Conservation (phyloP, 2,329 filamentous ascomycete genomes). For the Lachnellula suecica region DNA sequence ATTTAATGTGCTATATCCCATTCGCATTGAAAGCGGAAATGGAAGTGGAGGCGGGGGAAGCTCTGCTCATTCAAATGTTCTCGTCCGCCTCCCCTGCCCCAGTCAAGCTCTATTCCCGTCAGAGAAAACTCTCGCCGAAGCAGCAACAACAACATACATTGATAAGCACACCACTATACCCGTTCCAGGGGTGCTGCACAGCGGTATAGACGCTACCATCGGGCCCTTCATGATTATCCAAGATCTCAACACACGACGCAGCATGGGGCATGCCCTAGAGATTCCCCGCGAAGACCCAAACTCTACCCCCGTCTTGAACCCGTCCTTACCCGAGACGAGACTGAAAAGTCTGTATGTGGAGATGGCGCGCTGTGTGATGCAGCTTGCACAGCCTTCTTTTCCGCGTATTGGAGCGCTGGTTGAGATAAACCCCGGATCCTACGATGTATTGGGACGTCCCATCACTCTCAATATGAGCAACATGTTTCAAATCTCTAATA, state of each 20-base stretch:
- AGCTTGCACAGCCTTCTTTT: slow-evolving; percentile 9
- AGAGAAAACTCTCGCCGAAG: slow-evolving; percentile 7
- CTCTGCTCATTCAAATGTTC: slow-evolving; percentile 2
- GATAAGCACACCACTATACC: slow-evolving; percentile 1
- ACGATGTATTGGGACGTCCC: slow-evolving; percentile 5
- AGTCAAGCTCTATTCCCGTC: slow-evolving; percentile 4
- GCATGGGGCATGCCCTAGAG: slow-evolving; percentile 22
- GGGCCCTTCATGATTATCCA: slow-evolving; percentile 4
- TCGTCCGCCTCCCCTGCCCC: slow-evolving; percentile 6
- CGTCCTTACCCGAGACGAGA: neutral
- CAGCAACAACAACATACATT: slow-evolving; percentile 1
- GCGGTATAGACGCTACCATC: neutral
- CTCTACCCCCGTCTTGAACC: slow-evolving; percentile 15
- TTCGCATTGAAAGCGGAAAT: slow-evolving; percentile 8
- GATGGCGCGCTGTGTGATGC: slow-evolving; percentile 9
- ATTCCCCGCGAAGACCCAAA: slow-evolving; percentile 19
- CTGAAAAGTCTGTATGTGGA: slow-evolving; percentile 3
- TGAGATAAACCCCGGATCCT: slow-evolving; percentile 3
- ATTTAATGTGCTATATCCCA: slow-evolving; percentile 6
- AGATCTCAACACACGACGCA: slow-evolving; percentile 10
- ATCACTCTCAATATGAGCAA: slow-evolving; percentile 14
- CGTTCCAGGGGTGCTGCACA: neutral
- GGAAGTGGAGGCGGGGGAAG: too few species aligned
- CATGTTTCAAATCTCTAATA: slow-evolving; percentile 12
- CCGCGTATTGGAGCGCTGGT: slow-evolving; percentile 11